phyloP scores from a whole-genome alignment of 768 basidiomycete species.

The Boletellus ananiceps region DNA sequence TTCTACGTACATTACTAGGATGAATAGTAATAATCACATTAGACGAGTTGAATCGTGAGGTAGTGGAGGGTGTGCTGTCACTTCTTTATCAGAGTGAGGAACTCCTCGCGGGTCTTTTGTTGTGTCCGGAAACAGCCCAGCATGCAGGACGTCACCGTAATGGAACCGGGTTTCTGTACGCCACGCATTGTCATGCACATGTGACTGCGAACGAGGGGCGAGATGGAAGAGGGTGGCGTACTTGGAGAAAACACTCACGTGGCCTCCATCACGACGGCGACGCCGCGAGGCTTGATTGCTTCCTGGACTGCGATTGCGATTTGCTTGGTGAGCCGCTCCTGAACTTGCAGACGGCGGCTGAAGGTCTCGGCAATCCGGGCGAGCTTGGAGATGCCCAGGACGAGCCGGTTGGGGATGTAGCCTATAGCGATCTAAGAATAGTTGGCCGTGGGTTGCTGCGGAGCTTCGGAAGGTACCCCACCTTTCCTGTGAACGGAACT shows the following conservation, averaged over 20 bases:
- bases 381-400: slow-evolving; percentile 93
- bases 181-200: slow-evolving; percentile 99
- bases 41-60: slow-evolving; percentile 47
- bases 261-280: slow-evolving; percentile 99
- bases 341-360: slow-evolving; percentile 91
- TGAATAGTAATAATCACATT: slow-evolving; percentile 25
- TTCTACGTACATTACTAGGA: slow-evolving; percentile 18
- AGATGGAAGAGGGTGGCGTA: slow-evolving; percentile 9
- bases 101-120: slow-evolving; percentile 97
- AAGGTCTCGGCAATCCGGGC: slow-evolving; percentile 98
- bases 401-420: slow-evolving; percentile 93
- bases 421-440: slow-evolving; percentile 83
- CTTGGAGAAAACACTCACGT: slow-evolving; percentile 54
- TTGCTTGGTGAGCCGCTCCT: slow-evolving; percentile 96
- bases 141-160: slow-evolving; percentile 97
- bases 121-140: slow-evolving; percentile 97
- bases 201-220: slow-evolving; percentile 49
- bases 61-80: slow-evolving; percentile 1
- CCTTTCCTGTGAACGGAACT: slow-evolving; percentile 97
- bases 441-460: slow-evolving; percentile 18
- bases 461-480: slow-evolving; percentile 34
- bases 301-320: slow-evolving; percentile 98
- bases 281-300: slow-evolving; percentile 94
- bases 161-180: slow-evolving; percentile 95
- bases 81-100: slow-evolving; percentile 77